Base-by-base conservation (phyloP, 306 rosid species). In the Cucurbita pepo region DNA sequence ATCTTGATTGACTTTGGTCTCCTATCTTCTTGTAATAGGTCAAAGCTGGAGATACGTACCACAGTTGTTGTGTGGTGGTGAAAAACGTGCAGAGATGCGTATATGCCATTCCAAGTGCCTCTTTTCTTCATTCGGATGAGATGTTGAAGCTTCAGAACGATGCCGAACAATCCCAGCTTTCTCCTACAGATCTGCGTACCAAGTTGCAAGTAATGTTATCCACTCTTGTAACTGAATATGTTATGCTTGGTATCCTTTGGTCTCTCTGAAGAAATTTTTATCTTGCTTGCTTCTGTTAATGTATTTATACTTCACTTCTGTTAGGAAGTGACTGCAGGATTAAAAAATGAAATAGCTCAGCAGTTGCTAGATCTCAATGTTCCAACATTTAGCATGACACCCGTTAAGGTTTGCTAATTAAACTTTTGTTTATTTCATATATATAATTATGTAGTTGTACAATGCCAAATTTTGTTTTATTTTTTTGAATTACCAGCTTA, bases 31-130 rank as follows among this genome's bases (percentile, higher is more conserved):
- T 81, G 78, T 72, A 52, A 84, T 64, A 94, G 99, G 97, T 91
- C 69, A 94, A 85, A 80, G 77, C 88, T 59, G 97, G 99, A 81
- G 76, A 69, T 72, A 62, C 82, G 25, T 88, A 86, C 84, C 96
- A 87, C 70, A 94, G 99, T 79, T 94, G 99, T 83, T 90, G 96
- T 77, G 87, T 83, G 71, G 89, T 94, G 64, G 95, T 89, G 62
- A 89, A 91, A 89, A 91, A 86, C 85, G 83, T 88, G 87, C 86
- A 91, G 71, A 89, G 99, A 81, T 87, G 99, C 73, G 82, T 91
- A 64, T 94, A 86, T 78, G 97, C 99, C 44, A 78, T 94, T 81
- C 99, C 97, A 71, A 78, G 75, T 60, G 74, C 70, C 69, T 80
- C 89, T 50, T 54, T 80, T 58, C 81, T 79, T 79, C 72, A 75